phyloP scores from a whole-genome alignment of 2,329 filamentous ascomycete species.

The Diaporthe sp. region DNA sequence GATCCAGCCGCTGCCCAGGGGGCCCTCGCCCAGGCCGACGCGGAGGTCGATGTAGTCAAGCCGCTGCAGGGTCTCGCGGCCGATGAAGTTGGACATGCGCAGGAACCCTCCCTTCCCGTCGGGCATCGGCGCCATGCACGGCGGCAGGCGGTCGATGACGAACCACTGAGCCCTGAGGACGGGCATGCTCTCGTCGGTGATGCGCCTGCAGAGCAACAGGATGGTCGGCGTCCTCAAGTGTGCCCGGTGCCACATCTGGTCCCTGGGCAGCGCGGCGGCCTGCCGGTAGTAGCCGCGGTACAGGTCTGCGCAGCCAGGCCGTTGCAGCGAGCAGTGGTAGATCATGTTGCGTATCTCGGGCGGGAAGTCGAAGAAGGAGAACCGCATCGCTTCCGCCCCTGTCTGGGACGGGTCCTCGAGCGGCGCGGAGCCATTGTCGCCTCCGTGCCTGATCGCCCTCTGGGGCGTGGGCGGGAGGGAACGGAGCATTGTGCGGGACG shows the following conservation, averaged over 20 bases:
- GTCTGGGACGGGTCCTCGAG: no score
- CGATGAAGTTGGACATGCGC: conserved; percentile 48
- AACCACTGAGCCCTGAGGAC: conserved; percentile 47
- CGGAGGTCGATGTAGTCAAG: conserved; percentile 50
- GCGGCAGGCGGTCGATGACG: conserved; percentile 53
- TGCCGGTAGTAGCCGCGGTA: conserved; percentile 50
- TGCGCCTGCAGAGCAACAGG: conserved; percentile 52
- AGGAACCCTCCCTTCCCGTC: conserved; percentile 41
- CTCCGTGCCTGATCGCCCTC: neutral
- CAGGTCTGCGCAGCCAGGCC: conserved; percentile 48
- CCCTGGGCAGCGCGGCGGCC: conserved; percentile 16
- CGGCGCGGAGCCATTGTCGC: neutral
- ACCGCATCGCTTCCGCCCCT: neutral
- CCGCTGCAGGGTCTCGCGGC: conserved; percentile 49
- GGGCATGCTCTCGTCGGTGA: conserved; percentile 51
- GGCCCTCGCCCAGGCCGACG: conserved; percentile 48
- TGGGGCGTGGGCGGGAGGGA: neutral
- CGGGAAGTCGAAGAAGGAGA: conserved; percentile 50
- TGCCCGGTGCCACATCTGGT: neutral
- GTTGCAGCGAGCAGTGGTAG: conserved; percentile 48
- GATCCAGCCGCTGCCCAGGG: conserved; percentile 45
- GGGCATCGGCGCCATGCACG: conserved; percentile 47
- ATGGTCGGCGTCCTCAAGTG: conserved; percentile 49
- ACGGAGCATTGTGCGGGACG: neutral
- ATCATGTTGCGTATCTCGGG: conserved; percentile 53